Evolutionary conservation across 768 basidiomycete species (phyloP).

Genomic region (Naganishia vaughanmartiniae): DNA sequence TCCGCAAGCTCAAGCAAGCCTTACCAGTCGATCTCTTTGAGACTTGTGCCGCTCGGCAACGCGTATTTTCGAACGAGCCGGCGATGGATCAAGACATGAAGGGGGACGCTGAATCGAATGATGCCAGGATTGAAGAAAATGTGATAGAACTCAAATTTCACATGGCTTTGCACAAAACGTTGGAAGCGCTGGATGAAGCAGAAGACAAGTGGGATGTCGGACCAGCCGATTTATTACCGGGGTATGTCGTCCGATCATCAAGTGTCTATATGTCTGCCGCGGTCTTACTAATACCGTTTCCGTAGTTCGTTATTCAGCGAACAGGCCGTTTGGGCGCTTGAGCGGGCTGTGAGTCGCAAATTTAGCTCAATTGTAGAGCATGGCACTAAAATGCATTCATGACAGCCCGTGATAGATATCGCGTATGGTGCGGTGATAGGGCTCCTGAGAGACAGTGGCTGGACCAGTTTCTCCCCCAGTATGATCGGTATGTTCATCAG

Average conservation of each 20-base stretch:
- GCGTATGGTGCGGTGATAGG: slow-evolving; percentile 13
- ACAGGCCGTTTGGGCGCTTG: slow-evolving; percentile 48
- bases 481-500: background rate
- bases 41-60: slow-evolving; percentile 21
- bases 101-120: background rate
- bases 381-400: background rate
- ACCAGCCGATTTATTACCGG: slow-evolving; percentile 16
- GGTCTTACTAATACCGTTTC: background rate
- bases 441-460: slow-evolving; percentile 10
- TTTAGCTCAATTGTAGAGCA: background rate
- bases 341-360: slow-evolving; percentile 33
- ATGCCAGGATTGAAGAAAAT: slow-evolving; percentile 27
- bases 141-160: slow-evolving; percentile 36
- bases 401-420: slow-evolving; percentile 11
- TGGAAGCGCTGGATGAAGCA: slow-evolving; percentile 42
- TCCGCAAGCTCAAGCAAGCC: slow-evolving; percentile 51
- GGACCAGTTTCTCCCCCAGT: slow-evolving; percentile 5
- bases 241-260: background rate
- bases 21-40: slow-evolving; percentile 41
- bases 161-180: slow-evolving; percentile 38
- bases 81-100: slow-evolving; percentile 12
- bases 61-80: background rate
- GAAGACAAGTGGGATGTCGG: slow-evolving; percentile 39
- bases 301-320: slow-evolving; percentile 37
- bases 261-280: background rate